Conservation (phyloP, 257 asterid genomes). For the Salvia hispanica region DNA sequence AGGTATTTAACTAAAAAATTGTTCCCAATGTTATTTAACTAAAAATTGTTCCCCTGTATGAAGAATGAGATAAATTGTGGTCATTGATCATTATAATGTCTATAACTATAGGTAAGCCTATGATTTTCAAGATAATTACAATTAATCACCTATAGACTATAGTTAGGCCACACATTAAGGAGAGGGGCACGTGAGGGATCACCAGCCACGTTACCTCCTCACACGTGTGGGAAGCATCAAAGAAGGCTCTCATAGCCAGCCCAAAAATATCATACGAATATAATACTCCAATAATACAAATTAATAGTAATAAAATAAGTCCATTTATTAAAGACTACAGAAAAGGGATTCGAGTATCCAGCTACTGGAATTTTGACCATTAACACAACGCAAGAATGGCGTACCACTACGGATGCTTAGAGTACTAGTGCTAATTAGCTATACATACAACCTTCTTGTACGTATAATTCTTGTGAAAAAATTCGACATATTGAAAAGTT, state of each 20-base stretch:
- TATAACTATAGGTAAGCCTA: background rate
- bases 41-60: too few relatives aligned
- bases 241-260: slow-evolving; percentile 30
- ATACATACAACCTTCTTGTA: slow-evolving; percentile 2
- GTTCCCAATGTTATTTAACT: too few relatives aligned
- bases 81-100: background rate
- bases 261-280: background rate
- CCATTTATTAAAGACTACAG: slow-evolving; percentile 7
- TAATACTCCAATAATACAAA: background rate
- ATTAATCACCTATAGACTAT: slow-evolving; percentile 21
- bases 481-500: slow-evolving; percentile 33
- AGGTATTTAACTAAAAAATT: too few relatives aligned
- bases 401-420: slow-evolving; percentile 29
- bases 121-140: background rate
- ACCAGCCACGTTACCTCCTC: slow-evolving; percentile 47
- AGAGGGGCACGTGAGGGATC: slow-evolving; percentile 46
- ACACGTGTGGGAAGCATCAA: slow-evolving; percentile 64
- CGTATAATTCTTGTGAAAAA: background rate
- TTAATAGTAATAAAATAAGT: background rate
- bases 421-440: slow-evolving; percentile 6
- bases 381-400: slow-evolving; percentile 28
- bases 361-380: slow-evolving; percentile 42
- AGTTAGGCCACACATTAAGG: slow-evolving; percentile 40
- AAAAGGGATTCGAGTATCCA: slow-evolving; percentile 41
- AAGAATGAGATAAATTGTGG: background rate